phyloP scores from a whole-genome alignment of 129 eudicot species.

The Escallonia rubra region DNA sequence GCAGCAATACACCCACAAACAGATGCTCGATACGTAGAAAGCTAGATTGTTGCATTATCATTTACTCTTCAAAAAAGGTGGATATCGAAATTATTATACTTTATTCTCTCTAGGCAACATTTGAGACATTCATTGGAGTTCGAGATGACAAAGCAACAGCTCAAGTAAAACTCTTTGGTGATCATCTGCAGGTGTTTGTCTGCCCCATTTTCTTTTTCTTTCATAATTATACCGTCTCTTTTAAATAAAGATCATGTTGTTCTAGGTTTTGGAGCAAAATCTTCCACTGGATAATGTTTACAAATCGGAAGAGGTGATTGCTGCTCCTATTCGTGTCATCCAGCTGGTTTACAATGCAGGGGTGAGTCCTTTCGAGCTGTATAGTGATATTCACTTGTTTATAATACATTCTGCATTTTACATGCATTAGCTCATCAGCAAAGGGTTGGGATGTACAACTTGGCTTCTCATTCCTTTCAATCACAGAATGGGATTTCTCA shows the following conservation, averaged over 20 bases:
- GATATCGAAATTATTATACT: no score
- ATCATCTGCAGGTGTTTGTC: conserved; percentile 64
- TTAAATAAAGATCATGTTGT: conserved; percentile 3
- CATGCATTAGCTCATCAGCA: conserved; percentile 1
- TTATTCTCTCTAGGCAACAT: conserved; percentile 56
- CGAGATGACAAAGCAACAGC: conserved; percentile 87
- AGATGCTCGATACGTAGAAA: no score
- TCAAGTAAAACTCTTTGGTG: conserved; percentile 86
- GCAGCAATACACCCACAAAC: no score
- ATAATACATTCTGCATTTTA: neutral
- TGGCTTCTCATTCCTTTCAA: neutral
- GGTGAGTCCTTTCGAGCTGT: conserved; percentile 37
- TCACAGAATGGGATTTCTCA: no score
- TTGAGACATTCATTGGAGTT: conserved; percentile 91
- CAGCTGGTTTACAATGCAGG: conserved; percentile 88
- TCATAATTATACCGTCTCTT: neutral
- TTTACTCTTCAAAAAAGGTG: no score
- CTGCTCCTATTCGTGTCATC: conserved; percentile 95
- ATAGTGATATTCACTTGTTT: conserved; percentile 4
- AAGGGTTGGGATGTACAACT: neutral
- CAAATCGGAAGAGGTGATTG: conserved; percentile 67
- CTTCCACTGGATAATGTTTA: conserved; percentile 73
- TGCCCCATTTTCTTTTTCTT: conserved; percentile 3
- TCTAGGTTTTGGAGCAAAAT: conserved; percentile 89
- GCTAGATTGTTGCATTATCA: no score